Base-by-base conservation (phyloP, 1,284 basidiomycete genomes). In the Ustilago shanxiensis region DNA sequence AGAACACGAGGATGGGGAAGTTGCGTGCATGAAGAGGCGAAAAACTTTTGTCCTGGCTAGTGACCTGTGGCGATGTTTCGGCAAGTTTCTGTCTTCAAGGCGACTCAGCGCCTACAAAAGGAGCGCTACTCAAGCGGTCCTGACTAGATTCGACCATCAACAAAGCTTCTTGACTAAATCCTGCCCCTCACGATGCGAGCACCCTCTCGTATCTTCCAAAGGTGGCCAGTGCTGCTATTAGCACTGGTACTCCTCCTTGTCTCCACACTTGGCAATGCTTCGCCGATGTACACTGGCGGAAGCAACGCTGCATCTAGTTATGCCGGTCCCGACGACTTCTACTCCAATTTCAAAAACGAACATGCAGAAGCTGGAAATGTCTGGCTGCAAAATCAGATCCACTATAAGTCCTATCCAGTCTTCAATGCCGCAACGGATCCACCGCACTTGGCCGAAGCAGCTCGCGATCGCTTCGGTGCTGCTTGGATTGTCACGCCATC, bases 161-260 rank as follows among this genome's bases (percentile, higher is more conserved):
- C 41, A 8, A 22, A n/a, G 4, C 18, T 1, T 11, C 22, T 26
- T 41, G 16, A 22, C 35, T 5, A 39, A 4, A n/a, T 4, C 2
- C 2, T 20, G 2, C 28, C 3, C 45, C 55, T 9, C 45, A 4
- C 26, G 8, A 47, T 37, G 44, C 26, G 41, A n/a, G 33, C 33
- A 35, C 44, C 54, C 41, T 26, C 22, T 51, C 47, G 53, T 29
- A 20, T 18, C 8, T 14, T 18, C 24, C n/a, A 28, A 28, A 16
- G 50, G 35, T 53, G 35, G 31, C 44, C 51, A 28, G 50, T 57
- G 61, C 39, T 57, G 54, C 20, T 64, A 49, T 29, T 41, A 45
- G 50, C 50, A 22, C 29, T 45, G 31, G 49, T 62, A 20, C 54
- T 10, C 35, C 44, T 68, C 26, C 50, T 59, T 0, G 24, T 44